Evolutionary conservation across 768 basidiomycete genomes (phyloP).

Genomic region (Rhizopogon roseolus): DNA sequence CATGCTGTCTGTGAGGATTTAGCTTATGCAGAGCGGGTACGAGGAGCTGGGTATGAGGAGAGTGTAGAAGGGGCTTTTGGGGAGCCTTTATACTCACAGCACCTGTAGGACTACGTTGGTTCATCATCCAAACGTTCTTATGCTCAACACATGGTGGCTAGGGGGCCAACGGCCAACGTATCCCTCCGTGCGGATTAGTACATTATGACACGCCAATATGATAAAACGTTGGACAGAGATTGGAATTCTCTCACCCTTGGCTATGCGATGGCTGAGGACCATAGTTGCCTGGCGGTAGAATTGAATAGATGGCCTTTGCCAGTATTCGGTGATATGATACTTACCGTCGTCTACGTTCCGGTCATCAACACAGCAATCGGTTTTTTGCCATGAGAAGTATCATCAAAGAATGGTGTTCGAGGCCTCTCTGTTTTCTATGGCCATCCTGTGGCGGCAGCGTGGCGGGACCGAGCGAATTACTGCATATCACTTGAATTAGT

Average conservation of each 20-base stretch:
- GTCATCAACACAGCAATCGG: not conserved
- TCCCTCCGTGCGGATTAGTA: not conserved
- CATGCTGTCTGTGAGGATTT: slow-evolving; percentile 9
- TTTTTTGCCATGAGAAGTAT: not conserved
- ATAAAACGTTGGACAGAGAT: not conserved
- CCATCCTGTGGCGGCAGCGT: not conserved
- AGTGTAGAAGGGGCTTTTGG: not conserved
- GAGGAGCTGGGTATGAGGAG: slow-evolving; percentile 11
- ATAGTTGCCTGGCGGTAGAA: not conserved
- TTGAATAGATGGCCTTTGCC: too few species aligned
- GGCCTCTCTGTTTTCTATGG: not conserved
- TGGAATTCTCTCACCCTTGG: too few species aligned
- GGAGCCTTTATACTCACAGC: not conserved
- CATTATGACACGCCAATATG: not conserved
- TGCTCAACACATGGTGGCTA: slow-evolving; percentile 14
- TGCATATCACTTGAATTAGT: not conserved
- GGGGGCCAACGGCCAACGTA: slow-evolving; percentile 4
- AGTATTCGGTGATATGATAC: not conserved
- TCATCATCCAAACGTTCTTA: slow-evolving; percentile 4
- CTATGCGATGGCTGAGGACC: not conserved
- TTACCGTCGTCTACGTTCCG: not conserved
- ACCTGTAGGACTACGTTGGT: not conserved
- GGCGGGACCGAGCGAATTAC: too few species aligned
- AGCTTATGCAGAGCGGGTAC: slow-evolving; percentile 3
- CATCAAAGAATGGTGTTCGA: not conserved